Evolutionary conservation across 2,329 filamentous ascomycete species (phyloP).

Genomic region (Phoma sp.): DNA sequence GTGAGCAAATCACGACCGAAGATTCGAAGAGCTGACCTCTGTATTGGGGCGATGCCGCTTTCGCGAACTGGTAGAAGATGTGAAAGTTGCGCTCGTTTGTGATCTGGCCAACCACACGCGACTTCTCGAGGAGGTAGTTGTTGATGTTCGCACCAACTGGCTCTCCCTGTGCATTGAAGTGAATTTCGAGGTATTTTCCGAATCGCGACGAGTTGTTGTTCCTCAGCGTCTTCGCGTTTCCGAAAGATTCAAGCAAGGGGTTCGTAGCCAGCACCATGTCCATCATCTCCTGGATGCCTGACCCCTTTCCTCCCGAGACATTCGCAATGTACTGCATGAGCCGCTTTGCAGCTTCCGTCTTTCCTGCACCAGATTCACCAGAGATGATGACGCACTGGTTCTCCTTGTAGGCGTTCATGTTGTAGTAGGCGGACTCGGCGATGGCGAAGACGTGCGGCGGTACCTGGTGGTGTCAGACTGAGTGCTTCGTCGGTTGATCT

Average conservation of each 20-base stretch:
- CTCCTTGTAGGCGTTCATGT: slow-evolving; percentile 99
- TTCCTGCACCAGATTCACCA: slow-evolving; percentile 95
- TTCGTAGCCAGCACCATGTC: slow-evolving; percentile 99
- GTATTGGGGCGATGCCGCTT: slow-evolving; percentile 87
- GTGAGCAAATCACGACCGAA: background rate
- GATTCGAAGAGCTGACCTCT: slow-evolving; percentile 55
- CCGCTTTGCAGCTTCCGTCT: slow-evolving; percentile 97
- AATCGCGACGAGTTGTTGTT: slow-evolving; percentile 99
- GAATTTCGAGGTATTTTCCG: slow-evolving; percentile 96
- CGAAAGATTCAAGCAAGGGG: slow-evolving; percentile 94
- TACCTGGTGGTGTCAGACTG: slow-evolving; percentile 54
- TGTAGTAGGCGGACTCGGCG: slow-evolving; percentile 95
- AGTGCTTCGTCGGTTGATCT: background rate
- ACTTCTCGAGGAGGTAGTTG: slow-evolving; percentile 96
- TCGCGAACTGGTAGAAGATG: slow-evolving; percentile 99
- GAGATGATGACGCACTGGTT: slow-evolving; percentile 99
- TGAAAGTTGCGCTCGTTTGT: slow-evolving; percentile 97
- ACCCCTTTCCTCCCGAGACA: slow-evolving; percentile 83
- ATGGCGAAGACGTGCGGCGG: slow-evolving; percentile 97
- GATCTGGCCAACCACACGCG: slow-evolving; percentile 93
- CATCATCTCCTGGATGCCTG: slow-evolving; percentile 94
- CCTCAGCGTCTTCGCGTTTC: slow-evolving; percentile 94
- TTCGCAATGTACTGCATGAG: slow-evolving; percentile 99
- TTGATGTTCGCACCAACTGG: slow-evolving; percentile 97
- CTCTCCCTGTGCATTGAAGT: slow-evolving; percentile 91